Evolutionary conservation across 139 green algal genomes (phyloP).

Genomic region (Haematococcus sp.): DNA sequence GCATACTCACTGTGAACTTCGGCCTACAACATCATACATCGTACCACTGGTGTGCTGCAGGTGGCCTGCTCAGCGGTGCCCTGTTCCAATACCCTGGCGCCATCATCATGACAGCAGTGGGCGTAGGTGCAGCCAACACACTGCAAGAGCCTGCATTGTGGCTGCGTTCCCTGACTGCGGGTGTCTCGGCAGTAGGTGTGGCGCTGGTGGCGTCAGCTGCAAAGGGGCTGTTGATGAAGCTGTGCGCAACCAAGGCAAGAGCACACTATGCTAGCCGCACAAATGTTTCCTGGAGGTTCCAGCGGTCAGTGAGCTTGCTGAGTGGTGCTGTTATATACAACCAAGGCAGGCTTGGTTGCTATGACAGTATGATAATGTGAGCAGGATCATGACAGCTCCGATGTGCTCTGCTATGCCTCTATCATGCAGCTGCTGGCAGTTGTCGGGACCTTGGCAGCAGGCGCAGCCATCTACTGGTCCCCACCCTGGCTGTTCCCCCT

Average conservation of each 20-base stretch:
- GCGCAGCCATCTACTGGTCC: conserved; percentile 75
- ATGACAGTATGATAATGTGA: too few species aligned
- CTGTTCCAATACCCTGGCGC: conserved; percentile 92
- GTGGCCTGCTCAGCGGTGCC: conserved; percentile 66
- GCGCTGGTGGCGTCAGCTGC: conserved; percentile 83
- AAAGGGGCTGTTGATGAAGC: conserved; percentile 65
- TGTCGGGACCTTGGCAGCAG: conserved; percentile 45
- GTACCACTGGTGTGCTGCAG: too few species aligned
- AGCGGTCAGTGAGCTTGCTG: neutral
- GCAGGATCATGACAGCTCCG: neutral
- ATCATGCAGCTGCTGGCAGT: conserved; percentile 24
- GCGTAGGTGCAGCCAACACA: conserved; percentile 60
- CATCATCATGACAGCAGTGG: conserved; percentile 76
- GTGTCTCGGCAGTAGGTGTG: conserved; percentile 71
- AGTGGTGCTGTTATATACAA: neutral
- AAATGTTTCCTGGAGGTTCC: neutral
- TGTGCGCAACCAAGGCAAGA: conserved; percentile 61
- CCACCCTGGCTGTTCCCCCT: conserved; percentile 76
- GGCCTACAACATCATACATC: too few species aligned
- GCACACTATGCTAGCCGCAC: too few species aligned
- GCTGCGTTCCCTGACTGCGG: conserved; percentile 54
- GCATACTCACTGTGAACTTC: too few species aligned
- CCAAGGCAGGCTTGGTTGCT: neutral
- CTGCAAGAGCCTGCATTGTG: conserved; percentile 48
- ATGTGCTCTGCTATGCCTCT: neutral